A percentile compares a stretch with the other conserved stretches of the same genome.
phyloP scores from a whole-genome alignment of 2,329 filamentous ascomycete species.

The Trichoderma asperellum region DNA sequence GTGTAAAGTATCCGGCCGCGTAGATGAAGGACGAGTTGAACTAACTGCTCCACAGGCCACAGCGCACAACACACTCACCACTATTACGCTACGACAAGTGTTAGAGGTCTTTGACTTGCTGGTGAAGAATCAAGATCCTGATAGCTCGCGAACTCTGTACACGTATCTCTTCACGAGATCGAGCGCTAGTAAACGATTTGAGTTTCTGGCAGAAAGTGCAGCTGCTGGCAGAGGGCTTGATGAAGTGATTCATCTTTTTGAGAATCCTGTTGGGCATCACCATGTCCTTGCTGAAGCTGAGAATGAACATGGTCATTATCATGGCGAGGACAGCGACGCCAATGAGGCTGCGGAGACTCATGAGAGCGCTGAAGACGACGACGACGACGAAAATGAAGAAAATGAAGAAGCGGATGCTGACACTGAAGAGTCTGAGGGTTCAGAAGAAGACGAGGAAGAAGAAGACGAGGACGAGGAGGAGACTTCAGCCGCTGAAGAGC shows the following conservation, averaged over 20 bases:
- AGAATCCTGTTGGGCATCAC: conserved; percentile 32
- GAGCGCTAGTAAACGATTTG: conserved; percentile 45
- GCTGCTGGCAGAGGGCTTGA: conserved; percentile 47
- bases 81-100: conserved; percentile 48
- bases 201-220: conserved; percentile 48
- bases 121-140: conserved; percentile 50
- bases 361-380: conserved; percentile 8
- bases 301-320: conserved; percentile 31
- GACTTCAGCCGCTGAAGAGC: conserved; percentile 28
- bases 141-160: conserved; percentile 46
- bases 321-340: conserved; percentile 11
- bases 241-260: conserved; percentile 47
- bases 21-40: not conserved
- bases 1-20: conserved; percentile 31
- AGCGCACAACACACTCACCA: conserved; percentile 41
- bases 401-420: conserved; percentile 10
- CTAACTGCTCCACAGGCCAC: conserved; percentile 43
- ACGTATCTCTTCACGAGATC: conserved; percentile 49
- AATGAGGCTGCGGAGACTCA: conserved; percentile 8
- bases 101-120: conserved; percentile 49
- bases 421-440: conserved; percentile 24
- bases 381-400: conserved; percentile 3
- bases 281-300: conserved; percentile 2
- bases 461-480: conserved; percentile 27
- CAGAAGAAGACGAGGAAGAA: conserved; percentile 28